phyloP scores from a whole-genome alignment of 176 grass and related monocot species.

The Eragrostis nindensis region DNA sequence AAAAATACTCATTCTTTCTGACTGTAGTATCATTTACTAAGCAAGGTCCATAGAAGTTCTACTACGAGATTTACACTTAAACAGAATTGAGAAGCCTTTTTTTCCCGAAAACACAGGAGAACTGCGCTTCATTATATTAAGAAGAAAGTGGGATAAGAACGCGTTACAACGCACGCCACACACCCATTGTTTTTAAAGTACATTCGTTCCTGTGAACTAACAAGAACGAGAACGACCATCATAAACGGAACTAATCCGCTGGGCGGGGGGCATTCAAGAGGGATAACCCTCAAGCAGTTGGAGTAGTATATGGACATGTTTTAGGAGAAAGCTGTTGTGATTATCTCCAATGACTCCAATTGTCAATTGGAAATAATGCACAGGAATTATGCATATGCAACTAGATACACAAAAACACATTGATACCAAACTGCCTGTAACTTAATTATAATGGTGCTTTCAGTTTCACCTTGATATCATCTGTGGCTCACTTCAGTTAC shows the following conservation, averaged over 20 bases:
- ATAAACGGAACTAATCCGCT: no score
- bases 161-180: no score
- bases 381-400: not conserved
- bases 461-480: conserved; percentile 24
- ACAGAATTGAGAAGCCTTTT: no score
- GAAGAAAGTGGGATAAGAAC: no score
- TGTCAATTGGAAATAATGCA: not conserved
- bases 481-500: not conserved
- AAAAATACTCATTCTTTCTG: not conserved
- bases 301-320: not conserved
- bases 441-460: not conserved
- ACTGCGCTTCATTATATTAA: no score
- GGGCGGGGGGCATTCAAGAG: no score
- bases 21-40: not conserved
- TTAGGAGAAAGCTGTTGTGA: conserved; percentile 2
- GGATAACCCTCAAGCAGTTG: not conserved
- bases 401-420: not conserved
- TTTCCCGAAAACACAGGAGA: no score
- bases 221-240: no score
- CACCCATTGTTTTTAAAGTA: no score
- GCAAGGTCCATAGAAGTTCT: not conserved
- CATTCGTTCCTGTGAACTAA: no score
- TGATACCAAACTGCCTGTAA: not conserved
- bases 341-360: not conserved
- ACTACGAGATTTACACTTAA: no score